phyloP scores from a whole-genome alignment of 768 basidiomycete genomes.

The Tylopilus vinaceipallidus region DNA sequence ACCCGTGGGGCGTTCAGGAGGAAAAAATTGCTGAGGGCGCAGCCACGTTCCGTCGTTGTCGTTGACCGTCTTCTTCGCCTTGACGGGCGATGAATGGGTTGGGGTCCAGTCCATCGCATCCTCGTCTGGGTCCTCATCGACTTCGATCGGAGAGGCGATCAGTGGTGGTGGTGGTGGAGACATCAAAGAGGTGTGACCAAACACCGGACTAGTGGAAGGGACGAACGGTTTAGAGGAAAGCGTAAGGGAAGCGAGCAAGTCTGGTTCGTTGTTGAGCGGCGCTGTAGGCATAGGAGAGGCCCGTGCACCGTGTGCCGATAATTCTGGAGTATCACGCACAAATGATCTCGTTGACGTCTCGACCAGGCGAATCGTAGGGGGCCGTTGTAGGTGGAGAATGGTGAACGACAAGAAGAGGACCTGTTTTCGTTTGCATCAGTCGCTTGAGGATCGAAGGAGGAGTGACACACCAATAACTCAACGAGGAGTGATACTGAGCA shows the following conservation, averaged over 20 bases:
- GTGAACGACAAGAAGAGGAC: slow-evolving; percentile 49
- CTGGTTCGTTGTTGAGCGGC: slow-evolving; percentile 41
- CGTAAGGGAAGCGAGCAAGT: slow-evolving; percentile 60
- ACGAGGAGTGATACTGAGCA: slow-evolving; percentile 43
- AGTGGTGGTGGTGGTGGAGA: slow-evolving; percentile 24
- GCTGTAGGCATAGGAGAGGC: slow-evolving; percentile 27
- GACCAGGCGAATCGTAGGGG: slow-evolving; percentile 69
- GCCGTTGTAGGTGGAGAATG: slow-evolving; percentile 61
- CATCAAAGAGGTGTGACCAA: slow-evolving; percentile 66
- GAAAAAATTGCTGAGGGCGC: slow-evolving; percentile 72
- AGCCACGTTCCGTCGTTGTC: slow-evolving; percentile 50
- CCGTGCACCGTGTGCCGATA: slow-evolving; percentile 18
- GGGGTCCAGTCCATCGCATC: slow-evolving; percentile 74
- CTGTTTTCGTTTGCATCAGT: slow-evolving; percentile 34
- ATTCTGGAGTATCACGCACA: slow-evolving; percentile 43
- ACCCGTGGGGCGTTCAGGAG: slow-evolving; percentile 76
- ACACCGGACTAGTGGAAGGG: slow-evolving; percentile 50
- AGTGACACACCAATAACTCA: slow-evolving; percentile 55
- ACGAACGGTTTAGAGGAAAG: slow-evolving; percentile 65
- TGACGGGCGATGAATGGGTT: slow-evolving; percentile 36
- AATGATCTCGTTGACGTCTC: slow-evolving; percentile 45
- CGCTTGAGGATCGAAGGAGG: not conserved
- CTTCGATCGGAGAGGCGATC: slow-evolving; percentile 23
- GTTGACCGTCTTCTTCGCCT: slow-evolving; percentile 20
- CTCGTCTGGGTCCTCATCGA: slow-evolving; percentile 30